phyloP scores from a whole-genome alignment of 1,284 basidiomycete species.

The Kwoniella shivajii region DNA sequence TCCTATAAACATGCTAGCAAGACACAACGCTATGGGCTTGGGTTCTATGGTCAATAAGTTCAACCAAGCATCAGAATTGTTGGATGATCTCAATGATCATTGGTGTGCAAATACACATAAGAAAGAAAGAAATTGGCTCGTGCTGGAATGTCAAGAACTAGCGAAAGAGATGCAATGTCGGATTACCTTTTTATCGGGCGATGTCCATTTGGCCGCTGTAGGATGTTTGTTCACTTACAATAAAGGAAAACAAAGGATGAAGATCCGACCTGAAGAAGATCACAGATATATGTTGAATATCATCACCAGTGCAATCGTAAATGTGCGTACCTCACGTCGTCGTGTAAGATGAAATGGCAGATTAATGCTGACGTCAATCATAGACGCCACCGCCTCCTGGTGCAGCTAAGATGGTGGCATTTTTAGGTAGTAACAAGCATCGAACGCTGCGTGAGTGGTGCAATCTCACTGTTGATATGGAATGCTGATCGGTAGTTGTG shows the following conservation, averaged over 20 bases:
- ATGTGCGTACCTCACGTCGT: constrained; percentile 21
- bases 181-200: constrained; percentile 83
- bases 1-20: constrained; percentile 72
- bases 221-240: constrained; percentile 68
- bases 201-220: constrained; percentile 87
- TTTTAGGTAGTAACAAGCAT: constrained; percentile 79
- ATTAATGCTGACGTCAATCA: too few relatives aligned
- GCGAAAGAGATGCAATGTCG: constrained; percentile 66
- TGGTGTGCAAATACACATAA: constrained; percentile 85
- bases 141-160: constrained; percentile 73
- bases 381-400: constrained; percentile 66
- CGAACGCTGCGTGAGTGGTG: constrained; percentile 68
- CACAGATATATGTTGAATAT: constrained; percentile 83
- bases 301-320: constrained; percentile 55
- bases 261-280: constrained; percentile 60
- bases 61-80: constrained; percentile 83
- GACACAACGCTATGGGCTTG: constrained; percentile 61
- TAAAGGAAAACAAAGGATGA: constrained; percentile 22
- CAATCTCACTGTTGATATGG: constrained; percentile 15
- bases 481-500: too few relatives aligned
- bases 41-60: constrained; percentile 84
- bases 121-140: constrained; percentile 87
- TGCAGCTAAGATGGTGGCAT: constrained; percentile 78
- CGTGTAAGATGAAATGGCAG: too few relatives aligned
- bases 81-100: constrained; percentile 92